phyloP scores from a whole-genome alignment of 1,284 basidiomycete genomes.

The Neonothopanus nambi region DNA sequence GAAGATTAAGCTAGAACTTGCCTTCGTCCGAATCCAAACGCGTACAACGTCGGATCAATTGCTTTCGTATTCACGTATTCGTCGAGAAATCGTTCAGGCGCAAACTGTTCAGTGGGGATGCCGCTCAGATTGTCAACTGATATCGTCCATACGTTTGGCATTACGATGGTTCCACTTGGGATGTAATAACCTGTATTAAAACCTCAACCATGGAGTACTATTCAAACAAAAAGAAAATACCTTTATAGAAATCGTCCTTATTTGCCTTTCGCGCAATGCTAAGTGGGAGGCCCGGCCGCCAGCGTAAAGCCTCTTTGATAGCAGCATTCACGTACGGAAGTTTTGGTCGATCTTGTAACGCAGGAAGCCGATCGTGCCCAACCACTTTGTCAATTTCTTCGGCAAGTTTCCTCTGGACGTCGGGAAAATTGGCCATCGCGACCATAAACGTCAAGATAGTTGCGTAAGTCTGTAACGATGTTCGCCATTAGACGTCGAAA shows the following conservation, averaged over 20 bases:
- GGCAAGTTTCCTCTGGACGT: slow-evolving; percentile 32
- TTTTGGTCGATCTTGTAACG: slow-evolving; percentile 26
- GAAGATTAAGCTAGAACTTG: background rate
- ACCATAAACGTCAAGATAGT: slow-evolving; percentile 17
- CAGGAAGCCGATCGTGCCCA: slow-evolving; percentile 32
- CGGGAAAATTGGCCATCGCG: slow-evolving; percentile 32
- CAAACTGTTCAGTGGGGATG: slow-evolving; percentile 22
- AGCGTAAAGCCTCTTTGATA: slow-evolving; percentile 31
- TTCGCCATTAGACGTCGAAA: background rate
- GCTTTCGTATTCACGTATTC: slow-evolving; percentile 17
- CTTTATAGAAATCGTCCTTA: background rate
- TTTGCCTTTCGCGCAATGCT: slow-evolving; percentile 1
- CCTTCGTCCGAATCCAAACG: slow-evolving; percentile 33
- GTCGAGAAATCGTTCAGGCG: slow-evolving; percentile 30
- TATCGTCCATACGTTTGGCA: slow-evolving; percentile 24
- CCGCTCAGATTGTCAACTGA: background rate
- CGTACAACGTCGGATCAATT: slow-evolving; percentile 20
- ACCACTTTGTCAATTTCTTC: slow-evolving; percentile 37
- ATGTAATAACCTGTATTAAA: slow-evolving; percentile 18
- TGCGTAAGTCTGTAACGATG: slow-evolving; percentile 26
- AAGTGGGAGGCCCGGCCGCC: slow-evolving; percentile 20
- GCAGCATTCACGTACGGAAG: slow-evolving; percentile 39
- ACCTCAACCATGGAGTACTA: slow-evolving; percentile 21
- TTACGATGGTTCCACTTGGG: slow-evolving; percentile 25
- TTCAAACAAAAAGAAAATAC: slow-evolving; percentile 19